phyloP scores from a whole-genome alignment of 1,284 basidiomycete species.

The Cystobasidium sp. region DNA sequence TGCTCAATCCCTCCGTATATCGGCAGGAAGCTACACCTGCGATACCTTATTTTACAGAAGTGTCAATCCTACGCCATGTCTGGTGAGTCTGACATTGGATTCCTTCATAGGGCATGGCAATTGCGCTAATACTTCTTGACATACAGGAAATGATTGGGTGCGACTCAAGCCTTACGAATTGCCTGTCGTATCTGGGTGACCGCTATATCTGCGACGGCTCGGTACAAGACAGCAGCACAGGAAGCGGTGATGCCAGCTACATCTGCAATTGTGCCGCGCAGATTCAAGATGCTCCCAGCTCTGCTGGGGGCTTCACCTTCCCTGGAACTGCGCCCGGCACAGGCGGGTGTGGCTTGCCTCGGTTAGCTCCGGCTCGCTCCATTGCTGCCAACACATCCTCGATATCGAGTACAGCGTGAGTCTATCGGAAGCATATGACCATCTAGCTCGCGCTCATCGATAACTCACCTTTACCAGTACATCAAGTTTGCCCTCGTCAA shows the following conservation, averaged over 20 bases:
- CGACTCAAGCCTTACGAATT: conserved; percentile 28
- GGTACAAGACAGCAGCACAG: conserved; percentile 19
- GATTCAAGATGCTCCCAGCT: background rate
- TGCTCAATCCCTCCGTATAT: conserved; percentile 15
- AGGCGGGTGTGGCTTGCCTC: conserved; percentile 33
- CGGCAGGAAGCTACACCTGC: conserved; percentile 22
- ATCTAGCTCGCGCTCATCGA: too few species aligned
- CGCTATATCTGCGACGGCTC: conserved; percentile 29
- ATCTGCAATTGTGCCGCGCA: conserved; percentile 26
- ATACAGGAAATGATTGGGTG: conserved; percentile 42
- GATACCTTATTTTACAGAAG: conserved; percentile 31
- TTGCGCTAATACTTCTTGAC: background rate
- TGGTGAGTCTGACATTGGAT: background rate
- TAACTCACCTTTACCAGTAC: too few species aligned
- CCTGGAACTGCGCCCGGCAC: conserved; percentile 26
- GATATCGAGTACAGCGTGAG: too few species aligned
- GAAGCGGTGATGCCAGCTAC: conserved; percentile 28
- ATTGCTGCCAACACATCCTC: background rate
- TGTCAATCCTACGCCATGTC: conserved; percentile 26
- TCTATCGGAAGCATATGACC: too few species aligned
- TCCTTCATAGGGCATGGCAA: background rate
- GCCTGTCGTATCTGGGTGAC: conserved; percentile 35
- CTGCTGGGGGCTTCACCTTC: conserved; percentile 32
- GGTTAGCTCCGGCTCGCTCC: background rate
- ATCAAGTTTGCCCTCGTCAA: background rate